phyloP scores from a whole-genome alignment of 1,284 basidiomycete species.

The Neonothopanus nambi region DNA sequence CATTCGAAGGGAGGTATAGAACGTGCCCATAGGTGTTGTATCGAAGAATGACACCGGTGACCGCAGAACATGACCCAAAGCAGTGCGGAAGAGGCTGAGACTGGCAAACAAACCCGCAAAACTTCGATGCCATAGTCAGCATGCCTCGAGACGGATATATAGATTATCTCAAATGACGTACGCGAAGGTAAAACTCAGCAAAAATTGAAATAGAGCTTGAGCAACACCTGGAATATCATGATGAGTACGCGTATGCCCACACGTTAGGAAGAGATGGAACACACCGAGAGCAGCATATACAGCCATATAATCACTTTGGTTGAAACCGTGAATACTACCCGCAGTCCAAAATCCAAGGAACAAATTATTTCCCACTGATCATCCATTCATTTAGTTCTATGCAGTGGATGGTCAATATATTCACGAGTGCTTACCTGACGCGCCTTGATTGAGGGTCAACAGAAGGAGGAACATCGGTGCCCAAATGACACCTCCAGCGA shows the following conservation, averaged over 20 bases:
- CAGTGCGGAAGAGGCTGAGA: constrained; percentile 58
- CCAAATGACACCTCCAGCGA: constrained; percentile 51
- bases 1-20: constrained; percentile 15
- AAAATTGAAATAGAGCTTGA: constrained; percentile 56
- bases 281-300: constrained; percentile 65
- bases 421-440: constrained; percentile 36
- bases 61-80: constrained; percentile 55
- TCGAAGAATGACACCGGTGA: constrained; percentile 83
- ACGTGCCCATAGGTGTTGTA: constrained; percentile 73
- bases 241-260: not conserved
- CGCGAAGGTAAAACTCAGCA: constrained; percentile 55
- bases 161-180: constrained; percentile 27
- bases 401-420: not conserved
- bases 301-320: constrained; percentile 63
- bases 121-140: constrained; percentile 33
- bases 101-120: constrained; percentile 60
- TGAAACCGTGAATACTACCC: constrained; percentile 46
- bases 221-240: constrained; percentile 33
- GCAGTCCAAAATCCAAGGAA: constrained; percentile 52
- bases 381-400: not conserved
- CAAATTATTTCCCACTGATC: constrained; percentile 43
- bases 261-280: constrained; percentile 11
- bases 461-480: constrained; percentile 42
- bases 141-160: not conserved
- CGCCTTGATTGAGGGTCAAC: constrained; percentile 37